These are phyloP conservation scores for Astrothelium subdiscretum DNA, from an alignment of 495 filamentous ascomycete species.

Conservation along the genomic window DNA sequence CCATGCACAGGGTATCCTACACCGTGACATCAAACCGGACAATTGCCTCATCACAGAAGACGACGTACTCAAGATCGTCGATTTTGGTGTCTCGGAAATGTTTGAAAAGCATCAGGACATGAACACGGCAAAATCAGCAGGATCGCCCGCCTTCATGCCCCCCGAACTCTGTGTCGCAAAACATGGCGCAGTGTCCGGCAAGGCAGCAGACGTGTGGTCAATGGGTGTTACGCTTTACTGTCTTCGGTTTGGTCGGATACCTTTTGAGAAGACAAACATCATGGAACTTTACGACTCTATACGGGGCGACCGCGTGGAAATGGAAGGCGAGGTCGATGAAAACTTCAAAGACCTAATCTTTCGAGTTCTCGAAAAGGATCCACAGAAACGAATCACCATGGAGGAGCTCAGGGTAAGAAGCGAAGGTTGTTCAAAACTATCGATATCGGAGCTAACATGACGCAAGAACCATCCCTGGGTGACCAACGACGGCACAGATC, in stretches of 20 bases:
- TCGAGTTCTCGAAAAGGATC: slow-evolving; percentile 38
- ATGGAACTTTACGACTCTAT: slow-evolving; percentile 87
- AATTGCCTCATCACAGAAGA: slow-evolving; percentile 85
- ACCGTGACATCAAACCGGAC: slow-evolving; percentile 97
- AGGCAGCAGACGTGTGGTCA: slow-evolving; percentile 92
- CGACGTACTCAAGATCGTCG: slow-evolving; percentile 88
- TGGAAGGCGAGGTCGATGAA: slow-evolving; percentile 31
- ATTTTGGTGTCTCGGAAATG: slow-evolving; percentile 98
- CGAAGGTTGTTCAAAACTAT: not conserved
- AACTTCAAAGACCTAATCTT: slow-evolving; percentile 26
- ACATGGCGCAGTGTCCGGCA: slow-evolving; percentile 81
- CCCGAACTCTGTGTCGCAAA: slow-evolving; percentile 84
- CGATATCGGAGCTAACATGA: slow-evolving; percentile 6
- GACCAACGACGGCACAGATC: slow-evolving; percentile 68
- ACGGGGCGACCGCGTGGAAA: slow-evolving; percentile 44
- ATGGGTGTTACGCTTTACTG: slow-evolving; percentile 97
- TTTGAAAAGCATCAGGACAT: slow-evolving; percentile 84
- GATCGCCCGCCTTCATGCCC: slow-evolving; percentile 88
- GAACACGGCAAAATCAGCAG: slow-evolving; percentile 88
- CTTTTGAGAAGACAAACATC: slow-evolving; percentile 66
- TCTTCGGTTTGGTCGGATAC: slow-evolving; percentile 74
- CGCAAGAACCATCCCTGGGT: slow-evolving; percentile 86
- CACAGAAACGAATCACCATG: slow-evolving; percentile 69
- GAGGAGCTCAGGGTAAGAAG: slow-evolving; percentile 59
- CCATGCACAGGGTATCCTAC: slow-evolving; percentile 88